Base-by-base conservation (phyloP, 768 basidiomycete genomes). In the Kockovaella imperatae region DNA sequence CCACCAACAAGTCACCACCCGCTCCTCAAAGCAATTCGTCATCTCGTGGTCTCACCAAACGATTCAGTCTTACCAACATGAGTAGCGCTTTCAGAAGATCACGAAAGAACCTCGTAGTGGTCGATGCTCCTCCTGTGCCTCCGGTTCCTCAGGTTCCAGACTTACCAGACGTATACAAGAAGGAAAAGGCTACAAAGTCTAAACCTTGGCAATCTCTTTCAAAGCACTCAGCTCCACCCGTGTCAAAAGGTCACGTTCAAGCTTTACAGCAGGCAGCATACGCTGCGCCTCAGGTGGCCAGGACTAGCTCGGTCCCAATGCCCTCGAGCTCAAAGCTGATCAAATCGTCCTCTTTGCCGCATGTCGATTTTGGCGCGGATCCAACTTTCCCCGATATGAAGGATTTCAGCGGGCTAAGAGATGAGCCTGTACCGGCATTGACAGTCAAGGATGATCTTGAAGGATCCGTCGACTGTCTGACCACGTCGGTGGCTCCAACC, bases 1-100 rank as follows among this genome's bases (percentile, higher is more conserved):
- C 15, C 24, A 42, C 41, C 24, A n/a, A n/a, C 24, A n/a, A n/a
- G 18, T 6, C 40, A 20, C 29, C 18, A 21, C 42, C 47, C 20
- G 50, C 40, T 15, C 47, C 52, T 20, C n/a, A n/a, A n/a, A n/a
- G n/a, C n/a, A n/a, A n/a, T n/a, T n/a, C n/a, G n/a, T n/a, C n/a
- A n/a, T 10, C 36, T 13, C 6, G 40, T 7, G 51, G 60, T 24
- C 42, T 64, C 32, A 55, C 46, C 21, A 65, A 65, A 45, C 35
- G 63, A 6, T 65, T 65, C 47, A 59, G 57, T 4, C 34, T 65
- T 30, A 53, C 52, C 20, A 65, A 65, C 42, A 61, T 65, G 57
- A 50, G 50, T 24, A 43, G 49, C n/a, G 60, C 63, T 7, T 65
- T 65, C 53, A 61, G 57, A 36, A 49, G 52, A 43, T 42, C 49